Evolutionary conservation across 2,329 filamentous ascomycete species (phyloP), one percentile per base, ranked within the genome.

Genomic region (Aspergillus quadrilineatus): DNA sequence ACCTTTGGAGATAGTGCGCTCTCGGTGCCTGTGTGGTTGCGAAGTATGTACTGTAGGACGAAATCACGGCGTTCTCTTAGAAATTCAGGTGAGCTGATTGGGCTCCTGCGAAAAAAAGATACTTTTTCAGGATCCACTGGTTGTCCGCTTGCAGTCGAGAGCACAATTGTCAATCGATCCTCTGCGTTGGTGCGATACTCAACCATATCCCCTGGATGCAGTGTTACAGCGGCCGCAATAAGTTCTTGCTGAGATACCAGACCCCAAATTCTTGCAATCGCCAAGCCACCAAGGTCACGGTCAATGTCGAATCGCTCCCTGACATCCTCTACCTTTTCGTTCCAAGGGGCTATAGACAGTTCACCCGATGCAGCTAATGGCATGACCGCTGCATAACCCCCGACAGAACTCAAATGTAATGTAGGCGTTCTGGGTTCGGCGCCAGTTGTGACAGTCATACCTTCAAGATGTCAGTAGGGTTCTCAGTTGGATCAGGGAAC

Each of bases 131-230:
- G 32, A 47, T 60, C 37, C 10, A 15, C 32, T 9, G 37, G 5
- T n/a, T 67, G 56, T 54, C 62, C 30, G 9, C 59, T 57, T 17
- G 65, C 63, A 3, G 62, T 60, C 1, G 65, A 65, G 55, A 78
- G 76, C 1, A 75, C 56, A 7, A 82, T 61, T 0, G 66, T 73
- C 1, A 72, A 67, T n/a, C 69, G 68, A 52, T 82, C 77, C 28
- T 79, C 75, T 3, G 77, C 74, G 6, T 74, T 67, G 6, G 80
- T 80, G 0, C 76, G 75, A 63, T 85, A 85, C 58, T 85, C 81
- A 12, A 85, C 71, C 71, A 82, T 80, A 64, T 85, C 79, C 4
- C 77, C 80, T 0, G 83, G 83, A 64, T 86, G 82, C 29, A 82
- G 63, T 2, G 79, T 81, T 46, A 79, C 73, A 54, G 78, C 81